Conservation (phyloP, 257 asterid species). For the Nicotiana obtusifolia region DNA sequence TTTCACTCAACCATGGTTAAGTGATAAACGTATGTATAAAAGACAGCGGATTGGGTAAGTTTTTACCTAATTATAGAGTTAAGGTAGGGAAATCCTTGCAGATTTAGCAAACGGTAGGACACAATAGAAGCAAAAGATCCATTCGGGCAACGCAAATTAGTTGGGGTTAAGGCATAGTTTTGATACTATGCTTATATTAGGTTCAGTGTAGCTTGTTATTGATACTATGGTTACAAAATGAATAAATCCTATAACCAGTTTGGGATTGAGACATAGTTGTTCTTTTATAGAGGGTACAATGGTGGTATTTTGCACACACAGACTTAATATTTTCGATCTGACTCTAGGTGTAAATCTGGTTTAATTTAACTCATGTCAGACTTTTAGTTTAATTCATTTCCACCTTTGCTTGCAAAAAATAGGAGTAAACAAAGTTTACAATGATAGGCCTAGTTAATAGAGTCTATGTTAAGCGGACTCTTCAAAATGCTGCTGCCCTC, state of each 20-base stretch:
- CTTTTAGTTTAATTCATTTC: background rate
- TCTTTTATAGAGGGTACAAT: background rate
- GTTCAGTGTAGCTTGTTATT: too few species aligned
- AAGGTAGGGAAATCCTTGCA: background rate
- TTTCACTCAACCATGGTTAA: too few species aligned
- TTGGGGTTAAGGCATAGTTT: background rate
- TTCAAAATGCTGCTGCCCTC: too few species aligned
- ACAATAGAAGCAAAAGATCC: background rate
- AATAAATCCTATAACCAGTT: background rate
- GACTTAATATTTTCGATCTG: background rate
- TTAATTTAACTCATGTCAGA: background rate
- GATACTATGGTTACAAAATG: too few species aligned
- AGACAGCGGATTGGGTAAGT: too few species aligned
- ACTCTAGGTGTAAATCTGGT: background rate
- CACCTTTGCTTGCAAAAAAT: background rate
- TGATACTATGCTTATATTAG: background rate
- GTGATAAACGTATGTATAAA: too few species aligned
- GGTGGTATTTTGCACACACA: background rate
- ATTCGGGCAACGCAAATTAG: too few species aligned
- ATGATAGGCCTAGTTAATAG: background rate
- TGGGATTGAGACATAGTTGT: background rate
- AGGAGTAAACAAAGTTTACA: background rate
- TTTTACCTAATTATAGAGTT: too few species aligned
- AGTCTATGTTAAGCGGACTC: too few species aligned
- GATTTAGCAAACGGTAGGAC: background rate